A percentile compares a stretch with the other conserved stretches of the same genome.
phyloP scores from a whole-genome alignment of 345 rosid genomes.

The Syzygium grande region DNA sequence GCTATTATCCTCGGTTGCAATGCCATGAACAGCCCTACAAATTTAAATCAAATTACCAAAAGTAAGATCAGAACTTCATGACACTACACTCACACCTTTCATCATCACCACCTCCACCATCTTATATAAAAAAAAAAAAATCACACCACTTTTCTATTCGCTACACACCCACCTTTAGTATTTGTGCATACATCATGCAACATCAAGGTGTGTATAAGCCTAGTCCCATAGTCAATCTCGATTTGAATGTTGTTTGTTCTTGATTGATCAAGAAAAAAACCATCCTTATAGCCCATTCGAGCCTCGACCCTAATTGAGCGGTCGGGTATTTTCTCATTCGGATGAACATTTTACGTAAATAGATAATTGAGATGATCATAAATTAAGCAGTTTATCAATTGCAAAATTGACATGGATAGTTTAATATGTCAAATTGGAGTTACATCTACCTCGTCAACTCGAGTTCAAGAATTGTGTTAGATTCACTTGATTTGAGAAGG shows the following conservation, averaged over 20 bases:
- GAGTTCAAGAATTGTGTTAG: neutral
- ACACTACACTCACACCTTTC: neutral
- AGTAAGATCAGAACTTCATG: neutral
- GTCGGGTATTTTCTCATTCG: neutral
- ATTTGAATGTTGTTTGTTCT: neutral
- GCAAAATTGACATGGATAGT: neutral
- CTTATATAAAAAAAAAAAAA: neutral
- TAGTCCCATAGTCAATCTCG: neutral
- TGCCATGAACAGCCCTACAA: slow-evolving; percentile 96
- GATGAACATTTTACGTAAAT: neutral
- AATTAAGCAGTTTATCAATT: neutral
- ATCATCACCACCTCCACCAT: slow-evolving; percentile 10
- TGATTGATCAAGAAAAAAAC: neutral
- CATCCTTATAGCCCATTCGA: neutral
- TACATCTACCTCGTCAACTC: neutral
- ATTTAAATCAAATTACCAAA: neutral
- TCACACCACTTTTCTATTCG: neutral
- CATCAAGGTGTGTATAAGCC: neutral
- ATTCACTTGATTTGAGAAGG: neutral
- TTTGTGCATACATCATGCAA: neutral
- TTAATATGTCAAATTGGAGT: neutral
- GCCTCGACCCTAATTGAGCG: neutral
- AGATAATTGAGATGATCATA: neutral
- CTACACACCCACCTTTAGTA: neutral
- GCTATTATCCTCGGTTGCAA: slow-evolving; percentile 99